These are phyloP conservation scores for Sugiyamaella mastotermitis DNA, from an alignment of 805 yeast genomes.

Conservation along the genomic window DNA sequence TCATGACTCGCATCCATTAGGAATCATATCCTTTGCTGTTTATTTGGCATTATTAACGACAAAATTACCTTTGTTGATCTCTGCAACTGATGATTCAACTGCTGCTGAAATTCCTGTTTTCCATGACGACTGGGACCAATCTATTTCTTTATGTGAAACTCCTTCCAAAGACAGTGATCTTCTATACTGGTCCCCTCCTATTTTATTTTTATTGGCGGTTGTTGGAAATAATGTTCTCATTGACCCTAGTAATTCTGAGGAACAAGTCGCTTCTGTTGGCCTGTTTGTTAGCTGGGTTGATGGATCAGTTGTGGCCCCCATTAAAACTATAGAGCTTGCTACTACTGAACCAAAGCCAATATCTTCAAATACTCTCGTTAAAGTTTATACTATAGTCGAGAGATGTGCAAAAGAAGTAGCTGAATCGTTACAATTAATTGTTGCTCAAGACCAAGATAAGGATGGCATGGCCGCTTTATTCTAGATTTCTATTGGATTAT, in stretches of 20 bases:
- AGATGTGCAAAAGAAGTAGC: slow-evolving; percentile 59
- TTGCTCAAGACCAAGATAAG: slow-evolving; percentile 2
- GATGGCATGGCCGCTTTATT: background rate
- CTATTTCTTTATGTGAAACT: slow-evolving; percentile 40
- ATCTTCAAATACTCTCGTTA: slow-evolving; percentile 32
- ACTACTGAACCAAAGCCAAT: slow-evolving; percentile 17
- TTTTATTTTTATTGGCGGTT: slow-evolving; percentile 69
- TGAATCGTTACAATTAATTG: slow-evolving; percentile 38
- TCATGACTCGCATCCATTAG: slow-evolving; percentile 72
- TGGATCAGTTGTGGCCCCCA: slow-evolving; percentile 65
- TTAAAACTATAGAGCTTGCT: slow-evolving; percentile 61
- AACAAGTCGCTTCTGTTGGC: slow-evolving; percentile 82
- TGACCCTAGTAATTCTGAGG: slow-evolving; percentile 88
- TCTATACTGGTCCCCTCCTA: slow-evolving; percentile 60
- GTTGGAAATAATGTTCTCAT: slow-evolving; percentile 64
- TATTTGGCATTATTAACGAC: slow-evolving; percentile 80
- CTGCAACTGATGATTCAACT: slow-evolving; percentile 54
- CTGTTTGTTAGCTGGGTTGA: slow-evolving; percentile 65
- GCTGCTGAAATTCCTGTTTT: slow-evolving; percentile 88
- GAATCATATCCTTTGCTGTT: slow-evolving; percentile 70
- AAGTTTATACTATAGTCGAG: slow-evolving; percentile 53
- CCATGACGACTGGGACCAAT: slow-evolving; percentile 77
- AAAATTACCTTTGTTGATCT: slow-evolving; percentile 61
- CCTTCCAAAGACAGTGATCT: slow-evolving; percentile 12
- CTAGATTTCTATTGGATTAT: too few relatives aligned